phyloP scores from a whole-genome alignment of 2,329 filamentous ascomycete species.

The Alternaria arbusti region DNA sequence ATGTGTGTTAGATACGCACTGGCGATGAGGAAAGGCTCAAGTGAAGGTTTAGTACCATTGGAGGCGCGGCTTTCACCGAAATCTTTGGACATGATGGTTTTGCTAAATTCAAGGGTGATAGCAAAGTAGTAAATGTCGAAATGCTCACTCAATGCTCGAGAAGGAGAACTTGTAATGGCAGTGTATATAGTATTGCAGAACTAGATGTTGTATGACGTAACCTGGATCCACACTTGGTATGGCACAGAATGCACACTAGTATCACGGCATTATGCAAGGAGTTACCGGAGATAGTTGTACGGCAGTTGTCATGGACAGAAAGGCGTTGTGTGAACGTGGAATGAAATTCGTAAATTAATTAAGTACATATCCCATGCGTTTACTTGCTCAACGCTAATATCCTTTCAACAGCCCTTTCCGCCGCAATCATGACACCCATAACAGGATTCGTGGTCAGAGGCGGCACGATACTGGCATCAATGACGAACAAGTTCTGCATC shows the following conservation, averaged over 20 bases:
- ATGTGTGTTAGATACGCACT: not conserved
- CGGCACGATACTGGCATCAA: slow-evolving; percentile 58
- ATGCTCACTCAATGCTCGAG: not conserved
- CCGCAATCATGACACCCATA: slow-evolving; percentile 62
- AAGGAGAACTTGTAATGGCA: not conserved
- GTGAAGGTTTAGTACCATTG: not conserved
- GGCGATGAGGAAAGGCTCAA: too few relatives aligned
- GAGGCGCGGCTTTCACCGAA: not conserved
- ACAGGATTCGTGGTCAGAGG: slow-evolving; percentile 63
- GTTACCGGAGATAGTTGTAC: not conserved
- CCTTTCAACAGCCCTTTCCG: slow-evolving; percentile 59
- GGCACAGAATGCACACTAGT: not conserved
- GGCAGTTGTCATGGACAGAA: not conserved
- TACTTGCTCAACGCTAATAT: slow-evolving; percentile 44
- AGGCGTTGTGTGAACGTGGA: not conserved
- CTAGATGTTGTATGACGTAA: not conserved
- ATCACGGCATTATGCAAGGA: not conserved
- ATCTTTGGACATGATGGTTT: not conserved
- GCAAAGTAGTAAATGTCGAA: not conserved
- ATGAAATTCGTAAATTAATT: not conserved
- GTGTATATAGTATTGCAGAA: not conserved
- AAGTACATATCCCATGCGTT: not conserved
- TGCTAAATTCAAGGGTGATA: not conserved
- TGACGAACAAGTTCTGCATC: slow-evolving; percentile 59
- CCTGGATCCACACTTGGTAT: not conserved